These are phyloP conservation scores for Theileria sp. DNA, from an alignment of 169 alveolate genomes.

Conservation along the genomic window DNA sequence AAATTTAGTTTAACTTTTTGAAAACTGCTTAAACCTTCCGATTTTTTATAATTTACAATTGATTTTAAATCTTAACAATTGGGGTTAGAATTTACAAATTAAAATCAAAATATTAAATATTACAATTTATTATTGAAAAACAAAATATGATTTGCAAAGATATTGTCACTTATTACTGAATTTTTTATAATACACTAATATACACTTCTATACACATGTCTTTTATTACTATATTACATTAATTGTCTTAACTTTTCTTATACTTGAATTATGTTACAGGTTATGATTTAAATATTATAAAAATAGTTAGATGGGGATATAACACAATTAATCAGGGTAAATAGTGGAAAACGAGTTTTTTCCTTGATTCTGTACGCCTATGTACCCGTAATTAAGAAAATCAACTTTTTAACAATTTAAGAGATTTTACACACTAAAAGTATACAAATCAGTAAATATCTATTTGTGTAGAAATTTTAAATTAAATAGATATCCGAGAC, in stretches of 20 bases:
- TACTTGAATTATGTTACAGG: neutral
- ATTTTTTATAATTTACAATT: too few relatives aligned
- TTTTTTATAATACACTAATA: neutral
- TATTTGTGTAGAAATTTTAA: neutral
- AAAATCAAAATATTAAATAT: too few relatives aligned
- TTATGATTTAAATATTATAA: neutral
- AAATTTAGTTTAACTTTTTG: neutral
- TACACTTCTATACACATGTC: neutral
- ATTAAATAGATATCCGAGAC: neutral
- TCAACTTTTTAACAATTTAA: neutral
- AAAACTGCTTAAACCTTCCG: neutral
- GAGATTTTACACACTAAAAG: neutral
- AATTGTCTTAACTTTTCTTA: neutral
- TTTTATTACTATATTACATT: neutral
- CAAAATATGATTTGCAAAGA: neutral
- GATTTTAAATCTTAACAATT: neutral
- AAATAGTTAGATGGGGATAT: constrained; percentile 6
- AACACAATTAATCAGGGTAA: neutral
- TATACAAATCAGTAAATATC: neutral
- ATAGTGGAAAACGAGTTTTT: neutral
- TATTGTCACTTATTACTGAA: neutral
- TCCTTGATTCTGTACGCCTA: constrained; percentile 10
- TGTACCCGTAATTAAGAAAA: constrained; percentile 4
- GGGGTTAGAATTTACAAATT: neutral
- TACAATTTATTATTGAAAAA: neutral